A percentile compares a stretch with the other conserved stretches of the same genome.
Conservation (phyloP, 768 basidiomycete genomes). For the Lentinus tigrinus region DNA sequence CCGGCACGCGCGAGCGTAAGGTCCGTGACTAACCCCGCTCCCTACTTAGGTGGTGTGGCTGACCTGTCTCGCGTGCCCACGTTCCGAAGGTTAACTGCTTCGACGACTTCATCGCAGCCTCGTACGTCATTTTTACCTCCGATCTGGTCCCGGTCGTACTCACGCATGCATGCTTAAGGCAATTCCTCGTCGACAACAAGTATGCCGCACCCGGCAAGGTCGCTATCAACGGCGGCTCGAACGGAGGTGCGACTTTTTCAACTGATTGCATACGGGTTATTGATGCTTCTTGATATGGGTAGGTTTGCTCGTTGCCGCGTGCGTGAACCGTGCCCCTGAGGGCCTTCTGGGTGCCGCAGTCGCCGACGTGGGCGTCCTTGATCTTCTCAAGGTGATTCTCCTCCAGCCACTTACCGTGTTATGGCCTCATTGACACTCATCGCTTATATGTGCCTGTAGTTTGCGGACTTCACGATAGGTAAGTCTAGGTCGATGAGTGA, state of each 20-base stretch:
- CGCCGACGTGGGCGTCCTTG: conserved; percentile 80
- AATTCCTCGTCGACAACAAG: conserved; percentile 72
- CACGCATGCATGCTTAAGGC: conserved; percentile 34
- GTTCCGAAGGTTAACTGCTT: conserved; percentile 62
- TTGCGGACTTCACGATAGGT: conserved; percentile 78
- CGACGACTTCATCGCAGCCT: conserved; percentile 80
- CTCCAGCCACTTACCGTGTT: background rate
- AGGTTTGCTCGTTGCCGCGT: conserved; percentile 85
- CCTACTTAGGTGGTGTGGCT: background rate
- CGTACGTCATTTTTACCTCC: conserved; percentile 43
- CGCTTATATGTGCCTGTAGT: conserved; percentile 37
- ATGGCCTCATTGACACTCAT: conserved; percentile 1
- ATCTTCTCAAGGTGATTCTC: conserved; percentile 64
- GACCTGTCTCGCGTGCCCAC: background rate
- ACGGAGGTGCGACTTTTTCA: conserved; percentile 55
- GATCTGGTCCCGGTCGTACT: background rate
- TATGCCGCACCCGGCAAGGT: conserved; percentile 69
- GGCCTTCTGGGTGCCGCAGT: conserved; percentile 75
- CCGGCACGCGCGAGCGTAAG: conserved; percentile 69
- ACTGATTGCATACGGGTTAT: background rate
- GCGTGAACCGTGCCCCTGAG: conserved; percentile 74
- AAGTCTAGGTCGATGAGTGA: conserved; percentile 7
- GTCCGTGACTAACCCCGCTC: conserved; percentile 32
- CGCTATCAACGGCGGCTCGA: conserved; percentile 76
- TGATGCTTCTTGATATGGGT: background rate